These are phyloP conservation scores for Xylaria polymorpha DNA, from an alignment of 2,329 filamentous ascomycete genomes.

Conservation along the genomic window DNA sequence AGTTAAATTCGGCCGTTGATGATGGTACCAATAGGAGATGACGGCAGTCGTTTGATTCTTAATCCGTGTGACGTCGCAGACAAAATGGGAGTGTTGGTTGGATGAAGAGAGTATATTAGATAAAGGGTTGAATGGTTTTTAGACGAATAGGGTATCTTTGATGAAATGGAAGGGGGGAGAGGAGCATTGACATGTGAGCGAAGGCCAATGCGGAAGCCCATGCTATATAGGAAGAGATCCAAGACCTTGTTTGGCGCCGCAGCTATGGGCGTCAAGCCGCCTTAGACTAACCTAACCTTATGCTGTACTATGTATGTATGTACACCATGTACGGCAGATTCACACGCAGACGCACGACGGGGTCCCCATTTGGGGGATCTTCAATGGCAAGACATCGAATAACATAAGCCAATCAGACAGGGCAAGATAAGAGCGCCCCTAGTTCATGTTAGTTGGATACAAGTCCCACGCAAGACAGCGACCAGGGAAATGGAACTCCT, in stretches of 20 bases:
- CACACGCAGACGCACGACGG: conserved; percentile 22
- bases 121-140: not conserved
- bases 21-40: conserved; percentile 8
- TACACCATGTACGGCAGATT: not conserved
- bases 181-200: conserved; percentile 22
- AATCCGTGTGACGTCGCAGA: not conserved
- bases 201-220: conserved; percentile 32
- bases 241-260: conserved; percentile 29
- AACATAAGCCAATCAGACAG: conserved; percentile 42
- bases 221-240: conserved; percentile 41
- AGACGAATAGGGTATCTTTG: conserved; percentile 12
- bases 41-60: not conserved
- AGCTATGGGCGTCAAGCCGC: conserved; percentile 37
- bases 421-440: conserved; percentile 31
- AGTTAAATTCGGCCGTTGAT: not conserved
- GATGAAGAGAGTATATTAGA: not conserved
- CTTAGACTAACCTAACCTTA: conserved; percentile 21
- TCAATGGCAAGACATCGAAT: conserved; percentile 38
- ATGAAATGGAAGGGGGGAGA: conserved; percentile 11
- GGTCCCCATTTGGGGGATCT: conserved; percentile 39
- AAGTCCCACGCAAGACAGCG: conserved; percentile 27
- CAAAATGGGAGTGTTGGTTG: not conserved
- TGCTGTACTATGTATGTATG: conserved; percentile 1
- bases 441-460: conserved; percentile 31
- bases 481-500: conserved; percentile 12